Conservation (phyloP, 1,139 yeast genomes). For the Pichia sp. region DNA sequence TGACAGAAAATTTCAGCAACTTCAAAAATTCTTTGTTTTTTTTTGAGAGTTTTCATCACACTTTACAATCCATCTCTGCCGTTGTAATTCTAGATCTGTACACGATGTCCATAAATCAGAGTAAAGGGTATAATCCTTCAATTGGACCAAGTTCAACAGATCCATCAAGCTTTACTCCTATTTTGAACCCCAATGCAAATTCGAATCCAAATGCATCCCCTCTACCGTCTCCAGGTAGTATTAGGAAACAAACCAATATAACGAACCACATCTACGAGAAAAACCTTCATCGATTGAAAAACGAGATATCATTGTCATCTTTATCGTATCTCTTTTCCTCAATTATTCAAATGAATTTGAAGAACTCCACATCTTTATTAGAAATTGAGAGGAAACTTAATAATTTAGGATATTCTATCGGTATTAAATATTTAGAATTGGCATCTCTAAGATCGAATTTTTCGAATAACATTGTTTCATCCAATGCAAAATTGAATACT, state of each 20-base stretch:
- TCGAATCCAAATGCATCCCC: constrained; percentile 5
- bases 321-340: constrained; percentile 68
- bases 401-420: constrained; percentile 67
- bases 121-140: constrained; percentile 22
- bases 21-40: too few relatives aligned
- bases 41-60: too few relatives aligned
- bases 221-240: constrained; percentile 6
- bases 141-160: constrained; percentile 23
- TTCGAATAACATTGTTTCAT: constrained; percentile 35
- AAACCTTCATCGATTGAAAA: constrained; percentile 53
- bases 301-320: constrained; percentile 60
- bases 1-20: too few relatives aligned
- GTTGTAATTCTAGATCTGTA: constrained; percentile 1
- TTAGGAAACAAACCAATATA: constrained; percentile 8
- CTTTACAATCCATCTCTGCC: too few relatives aligned
- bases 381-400: constrained; percentile 73
- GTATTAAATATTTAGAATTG: constrained; percentile 51
- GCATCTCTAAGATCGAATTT: constrained; percentile 44
- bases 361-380: constrained; percentile 57
- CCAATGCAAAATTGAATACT: constrained; percentile 51
- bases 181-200: not conserved
- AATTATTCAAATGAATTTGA: constrained; percentile 47
- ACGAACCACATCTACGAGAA: constrained; percentile 52
- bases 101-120: constrained; percentile 9
- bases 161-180: not conserved